Base-by-base conservation (phyloP, 768 basidiomycete genomes). In the Lactarius vividus region DNA sequence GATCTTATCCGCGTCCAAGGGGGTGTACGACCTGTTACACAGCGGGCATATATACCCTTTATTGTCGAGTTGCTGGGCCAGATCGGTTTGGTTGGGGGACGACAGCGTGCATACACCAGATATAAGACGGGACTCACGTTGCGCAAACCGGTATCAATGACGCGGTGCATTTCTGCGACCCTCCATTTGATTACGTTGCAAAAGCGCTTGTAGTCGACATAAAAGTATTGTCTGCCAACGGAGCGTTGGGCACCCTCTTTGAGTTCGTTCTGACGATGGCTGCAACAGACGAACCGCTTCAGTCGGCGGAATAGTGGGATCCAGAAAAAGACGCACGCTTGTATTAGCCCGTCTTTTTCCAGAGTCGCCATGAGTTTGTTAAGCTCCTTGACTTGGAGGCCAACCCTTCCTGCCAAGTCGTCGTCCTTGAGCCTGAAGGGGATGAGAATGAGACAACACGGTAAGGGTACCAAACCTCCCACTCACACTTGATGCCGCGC, bases 161-260 rank as follows among this genome's bases (percentile, higher is more conserved):
- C 86, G 68, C 88, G 83, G 69, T 92, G 84, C 93, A 98, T 95
- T 74, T 92, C 91, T 5, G 92, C 92, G 61, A 98, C 86, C 46
- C 96, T 84, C 93, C 96, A 99, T 76, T 98, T 98, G 77, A 96
- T 92, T 55, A 98, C 95, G 76, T 98, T 95, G 78, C 93, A 95
- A 74, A 98, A 96, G 73, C 88, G 86, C 72, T 94, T 87, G 77
- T 96, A 95, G 79, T 99, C 89, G 74, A 99, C 91, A 78, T 93
- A 98, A 80, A 92, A 99, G 80, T 98, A 99, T 73, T 92, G 89
- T 72, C 89, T 88, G 68, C 89, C 90, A 66, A 91, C 88, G 66
- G 91, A 89, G 66, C 96, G 87, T 75, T 91, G 89, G 53, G 91
- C 90, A 59, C 91, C 91, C 74, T 94, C 92, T 74, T 92, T 92